Base-by-base conservation (phyloP, 192 early-diverging fungal species). In the Coemansia asiatica region DNA sequence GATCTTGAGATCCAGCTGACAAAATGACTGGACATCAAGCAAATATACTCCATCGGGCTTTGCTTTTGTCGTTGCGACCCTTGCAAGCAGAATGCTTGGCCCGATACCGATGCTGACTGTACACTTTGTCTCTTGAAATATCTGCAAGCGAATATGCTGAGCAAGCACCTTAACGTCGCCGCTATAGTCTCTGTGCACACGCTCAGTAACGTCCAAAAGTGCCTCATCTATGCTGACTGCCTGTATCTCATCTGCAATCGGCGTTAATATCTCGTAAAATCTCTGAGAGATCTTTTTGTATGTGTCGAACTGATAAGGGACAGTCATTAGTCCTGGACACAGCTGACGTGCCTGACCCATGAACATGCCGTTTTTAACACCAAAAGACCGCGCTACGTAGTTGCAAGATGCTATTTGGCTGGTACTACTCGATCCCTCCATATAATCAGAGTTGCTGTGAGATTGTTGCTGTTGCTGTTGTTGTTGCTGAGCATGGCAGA, bases 161-260 rank as follows among this genome's bases (percentile, higher is more conserved):
- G 90, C 90, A 6, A 92, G 50, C 0, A 38, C 2, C 21, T 51
- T 27, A 0, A 60, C 50, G 15, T 58, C n/a, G 6, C 56, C 62
- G 13, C 56, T 69, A 69, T 47, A 67, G 48, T 44, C 60, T 23
- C n/a, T 48, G 63, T 46, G 77, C 54, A 63, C 69, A 27, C 63
- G 29, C 13, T 63, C 72, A 4, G 82, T 82, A 6, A 94, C 85
- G 54, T 96, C 91, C 26, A 94, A 60, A 12, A 90, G 70, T 0
- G 90, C 95, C 74, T 96, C 95, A 68, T 96, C 95, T 55, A 93
- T 87, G 33, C 90, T 91, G 6, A 92, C 89, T 2, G 89, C 91
- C 76, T 95, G 89, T 0, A 92, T 74, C 28, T 88, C 85, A 61
- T 91, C 89, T 0, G 88, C 81, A 54, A 84, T 72, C 13, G 76